Percentiles rank a stretch among this genome's conserved stretches.
phyloP scores from a whole-genome alignment of 1,284 basidiomycete genomes.

The Apiotrichum porosum region DNA sequence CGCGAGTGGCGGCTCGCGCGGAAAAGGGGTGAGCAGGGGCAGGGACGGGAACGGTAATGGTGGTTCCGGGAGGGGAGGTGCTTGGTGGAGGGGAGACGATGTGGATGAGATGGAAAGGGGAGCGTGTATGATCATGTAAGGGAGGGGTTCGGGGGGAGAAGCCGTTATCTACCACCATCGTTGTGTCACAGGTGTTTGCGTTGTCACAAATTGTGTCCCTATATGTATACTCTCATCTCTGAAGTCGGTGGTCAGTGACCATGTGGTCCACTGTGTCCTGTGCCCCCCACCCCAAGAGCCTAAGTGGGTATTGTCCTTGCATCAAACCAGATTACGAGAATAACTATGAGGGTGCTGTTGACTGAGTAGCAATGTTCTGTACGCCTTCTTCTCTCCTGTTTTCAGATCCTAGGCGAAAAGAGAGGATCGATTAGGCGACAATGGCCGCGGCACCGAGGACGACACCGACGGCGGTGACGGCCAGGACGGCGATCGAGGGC shows the following conservation, averaged over 20 bases:
- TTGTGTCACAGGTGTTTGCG: too few relatives aligned
- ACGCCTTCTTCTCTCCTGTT: too few relatives aligned
- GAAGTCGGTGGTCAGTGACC: too few relatives aligned
- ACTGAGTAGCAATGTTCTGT: too few relatives aligned
- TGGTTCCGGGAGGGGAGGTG: not conserved
- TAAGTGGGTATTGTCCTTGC: too few relatives aligned
- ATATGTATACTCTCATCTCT: not conserved
- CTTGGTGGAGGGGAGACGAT: conserved; percentile 9
- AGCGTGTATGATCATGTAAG: conserved; percentile 14
- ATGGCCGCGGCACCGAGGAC: not conserved
- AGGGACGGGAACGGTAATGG: not conserved
- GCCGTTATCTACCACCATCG: not conserved
- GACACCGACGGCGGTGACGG: not conserved
- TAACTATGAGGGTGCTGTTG: too few relatives aligned
- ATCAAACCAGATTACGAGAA: too few relatives aligned
- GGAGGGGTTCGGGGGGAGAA: too few relatives aligned
- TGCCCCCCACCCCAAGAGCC: too few relatives aligned
- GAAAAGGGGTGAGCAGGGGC: not conserved
- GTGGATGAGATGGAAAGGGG: conserved; percentile 17
- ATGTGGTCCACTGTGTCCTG: too few relatives aligned
- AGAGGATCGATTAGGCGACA: not conserved
- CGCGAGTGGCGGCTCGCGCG: not conserved
- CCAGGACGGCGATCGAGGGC: not conserved
- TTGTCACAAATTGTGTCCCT: not conserved
- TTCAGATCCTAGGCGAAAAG: too few relatives aligned